Evolutionary conservation across 2,329 filamentous ascomycete genomes (phyloP), one percentile per base, ranked within the genome.

Genomic region (Aspergillus spinulosporus): DNA sequence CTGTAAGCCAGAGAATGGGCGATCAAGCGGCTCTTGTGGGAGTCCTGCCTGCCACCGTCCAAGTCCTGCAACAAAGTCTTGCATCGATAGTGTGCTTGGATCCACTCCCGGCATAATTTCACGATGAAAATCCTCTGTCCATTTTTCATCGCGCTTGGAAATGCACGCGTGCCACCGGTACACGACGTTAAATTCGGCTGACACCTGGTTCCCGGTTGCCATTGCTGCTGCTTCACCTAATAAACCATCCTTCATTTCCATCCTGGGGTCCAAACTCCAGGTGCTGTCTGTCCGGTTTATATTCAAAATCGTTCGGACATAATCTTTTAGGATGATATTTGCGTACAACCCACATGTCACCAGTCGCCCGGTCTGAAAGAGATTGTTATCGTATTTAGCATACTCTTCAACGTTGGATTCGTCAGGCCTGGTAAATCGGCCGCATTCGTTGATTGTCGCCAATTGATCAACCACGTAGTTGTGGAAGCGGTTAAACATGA

Each of bases 401-500:
- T 71, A 71, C 8, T 69, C 66, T 36, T 69, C 66, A 5, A 64
- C 51, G 26, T 76, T 68, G n/a, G 73, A 68, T 31, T 78, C 74
- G 47, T 69, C 67, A 6, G 70, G 66, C 32, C 58, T 85, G 81
- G 67, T 96, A 88, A 71, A 90, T 11, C 85, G 82, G 1, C 81
- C 84, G 42, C 81, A 78, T 67, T 90, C 87, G 60, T 90, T 89
- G 70, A 90, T 89, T 29, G 76, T 73, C 3, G 83, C 80, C 49
- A 90, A 69, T 36, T 86, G 80, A 45, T 84, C 80, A 1, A 80
- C 86, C 3, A 85, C 82, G 54, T 88, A 84, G 68, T 90, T 90
- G 73, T 90, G 88, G 70, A 88, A 89, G 4, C 82, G 79, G 60
- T 78, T 84, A 77, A 88, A 90, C 74, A 88, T 82, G 61, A 90